These are phyloP conservation scores for Gnomoniopsis sp. DNA, from an alignment of 2,329 filamentous ascomycete species.

Conservation along the genomic window DNA sequence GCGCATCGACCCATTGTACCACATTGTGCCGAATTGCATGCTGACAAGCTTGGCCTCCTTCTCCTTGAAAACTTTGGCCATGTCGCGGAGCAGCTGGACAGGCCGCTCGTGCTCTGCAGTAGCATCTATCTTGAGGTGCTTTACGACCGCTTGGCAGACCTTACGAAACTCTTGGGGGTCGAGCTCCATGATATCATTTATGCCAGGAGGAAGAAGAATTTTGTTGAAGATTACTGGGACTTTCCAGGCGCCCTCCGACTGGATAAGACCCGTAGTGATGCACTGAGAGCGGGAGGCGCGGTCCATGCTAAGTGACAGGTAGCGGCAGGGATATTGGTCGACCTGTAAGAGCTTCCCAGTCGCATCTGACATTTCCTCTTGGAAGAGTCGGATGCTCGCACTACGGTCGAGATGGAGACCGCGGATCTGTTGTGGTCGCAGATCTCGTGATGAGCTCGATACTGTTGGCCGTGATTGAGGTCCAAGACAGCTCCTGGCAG, in stretches of 20 bases:
- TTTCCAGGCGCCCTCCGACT: neutral
- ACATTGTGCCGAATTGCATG: conserved; percentile 28
- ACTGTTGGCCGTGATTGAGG: neutral
- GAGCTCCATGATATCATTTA: conserved; percentile 25
- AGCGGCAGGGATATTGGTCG: conserved; percentile 37
- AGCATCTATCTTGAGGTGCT: conserved; percentile 50
- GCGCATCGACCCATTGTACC: conserved; percentile 12
- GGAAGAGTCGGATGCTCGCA: conserved; percentile 44
- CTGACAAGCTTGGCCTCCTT: conserved; percentile 46
- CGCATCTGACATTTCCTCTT: conserved; percentile 42
- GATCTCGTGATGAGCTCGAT: neutral
- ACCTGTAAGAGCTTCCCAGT: conserved; percentile 24
- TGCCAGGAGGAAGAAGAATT: conserved; percentile 26
- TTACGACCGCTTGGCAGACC: conserved; percentile 27
- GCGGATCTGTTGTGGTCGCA: conserved; percentile 3
- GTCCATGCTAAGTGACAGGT: conserved; percentile 64
- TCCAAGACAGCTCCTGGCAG: neutral
- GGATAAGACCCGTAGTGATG: conserved; percentile 39
- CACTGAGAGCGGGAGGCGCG: conserved; percentile 60
- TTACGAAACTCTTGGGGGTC: neutral
- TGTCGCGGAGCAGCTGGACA: conserved; percentile 41
- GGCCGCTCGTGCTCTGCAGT: too few relatives aligned
- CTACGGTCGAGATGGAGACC: conserved; percentile 8
- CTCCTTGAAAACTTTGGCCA: conserved; percentile 48
- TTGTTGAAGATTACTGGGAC: conserved; percentile 49